These are phyloP conservation scores for Choiromyces venosus DNA, from an alignment of 495 filamentous ascomycete genomes.

Conservation along the genomic window DNA sequence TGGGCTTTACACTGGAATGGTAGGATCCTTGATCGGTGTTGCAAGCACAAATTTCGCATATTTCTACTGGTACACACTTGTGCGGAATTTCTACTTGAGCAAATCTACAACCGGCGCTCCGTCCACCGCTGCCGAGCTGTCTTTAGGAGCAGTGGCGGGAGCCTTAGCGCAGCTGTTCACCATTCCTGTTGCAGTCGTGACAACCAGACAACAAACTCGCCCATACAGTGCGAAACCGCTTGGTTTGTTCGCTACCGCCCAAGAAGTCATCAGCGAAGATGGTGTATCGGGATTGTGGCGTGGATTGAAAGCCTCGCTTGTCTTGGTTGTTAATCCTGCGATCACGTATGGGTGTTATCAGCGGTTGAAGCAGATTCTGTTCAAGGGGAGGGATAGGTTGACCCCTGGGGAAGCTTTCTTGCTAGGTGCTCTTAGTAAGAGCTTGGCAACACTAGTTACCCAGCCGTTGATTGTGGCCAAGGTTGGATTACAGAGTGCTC, in stretches of 20 bases:
- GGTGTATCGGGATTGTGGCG: slow-evolving; percentile 87
- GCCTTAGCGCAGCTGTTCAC: slow-evolving; percentile 94
- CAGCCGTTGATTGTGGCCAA: slow-evolving; percentile 98
- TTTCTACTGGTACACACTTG: slow-evolving; percentile 97
- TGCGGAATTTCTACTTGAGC: slow-evolving; percentile 73
- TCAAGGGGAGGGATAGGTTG: slow-evolving; percentile 69
- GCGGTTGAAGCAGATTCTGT: slow-evolving; percentile 71
- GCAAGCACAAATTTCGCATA: slow-evolving; percentile 98
- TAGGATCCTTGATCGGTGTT: slow-evolving; percentile 79
- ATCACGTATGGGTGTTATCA: slow-evolving; percentile 99
- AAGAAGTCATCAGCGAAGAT: slow-evolving; percentile 88
- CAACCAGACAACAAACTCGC: slow-evolving; percentile 92
- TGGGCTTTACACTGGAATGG: slow-evolving; percentile 85
- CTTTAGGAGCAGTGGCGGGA: slow-evolving; percentile 79
- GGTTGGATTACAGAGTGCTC: slow-evolving; percentile 88
- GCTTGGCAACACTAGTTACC: slow-evolving; percentile 83
- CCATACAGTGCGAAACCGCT: slow-evolving; percentile 69
- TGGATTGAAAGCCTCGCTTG: slow-evolving; percentile 91
- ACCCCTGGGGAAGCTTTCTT: slow-evolving; percentile 89
- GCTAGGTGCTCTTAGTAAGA: slow-evolving; percentile 88
- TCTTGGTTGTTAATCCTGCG: slow-evolving; percentile 91
- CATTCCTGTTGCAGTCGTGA: slow-evolving; percentile 91
- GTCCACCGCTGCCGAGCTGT: slow-evolving; percentile 77
- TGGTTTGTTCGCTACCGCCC: slow-evolving; percentile 79
- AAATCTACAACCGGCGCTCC: slow-evolving; percentile 60